Evolutionary conservation across 305 asterid genomes (phyloP).

Genomic region (Fraxinus greggii): DNA sequence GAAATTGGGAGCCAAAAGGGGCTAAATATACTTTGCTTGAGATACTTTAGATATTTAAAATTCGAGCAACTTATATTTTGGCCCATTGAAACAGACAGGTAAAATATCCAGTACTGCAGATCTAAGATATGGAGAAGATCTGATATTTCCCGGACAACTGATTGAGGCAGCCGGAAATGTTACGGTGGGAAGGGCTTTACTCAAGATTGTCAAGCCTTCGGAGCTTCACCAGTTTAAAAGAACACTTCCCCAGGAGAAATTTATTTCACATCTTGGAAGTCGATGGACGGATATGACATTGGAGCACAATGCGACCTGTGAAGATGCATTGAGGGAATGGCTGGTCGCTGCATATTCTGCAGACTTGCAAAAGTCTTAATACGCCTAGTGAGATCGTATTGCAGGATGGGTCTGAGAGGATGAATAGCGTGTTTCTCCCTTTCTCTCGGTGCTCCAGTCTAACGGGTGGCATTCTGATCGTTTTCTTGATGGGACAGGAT

Average conservation of each 20-base stretch:
- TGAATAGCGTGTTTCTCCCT: conserved; percentile 57
- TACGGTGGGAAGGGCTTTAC: conserved; percentile 72
- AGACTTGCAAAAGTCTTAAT: conserved; percentile 38
- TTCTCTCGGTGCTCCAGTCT: conserved; percentile 61
- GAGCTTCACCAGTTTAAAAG: conserved; percentile 53
- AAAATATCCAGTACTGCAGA: conserved; percentile 77
- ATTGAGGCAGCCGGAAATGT: conserved; percentile 86
- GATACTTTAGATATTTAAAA: conserved; percentile 2
- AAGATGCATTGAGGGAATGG: conserved; percentile 94
- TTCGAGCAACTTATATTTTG: conserved; percentile 17
- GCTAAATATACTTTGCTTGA: conserved; percentile 19
- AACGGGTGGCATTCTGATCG: conserved; percentile 97
- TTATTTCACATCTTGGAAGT: conserved; percentile 46
- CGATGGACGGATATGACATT: conserved; percentile 73
- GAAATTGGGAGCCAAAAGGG: too few relatives aligned
- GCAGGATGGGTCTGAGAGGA: conserved; percentile 59
- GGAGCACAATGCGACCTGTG: conserved; percentile 74
- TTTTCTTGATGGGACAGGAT: conserved; percentile 90
- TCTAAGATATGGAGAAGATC: conserved; percentile 77
- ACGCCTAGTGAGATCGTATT: conserved; percentile 28
- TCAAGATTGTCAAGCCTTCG: conserved; percentile 65
- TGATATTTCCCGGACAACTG: conserved; percentile 69
- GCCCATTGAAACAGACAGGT: conserved; percentile 50
- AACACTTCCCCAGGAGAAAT: conserved; percentile 54
- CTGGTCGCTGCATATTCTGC: conserved; percentile 91